phyloP scores from a whole-genome alignment of 805 yeast genomes.

The Suhomyces kilbournensis region DNA sequence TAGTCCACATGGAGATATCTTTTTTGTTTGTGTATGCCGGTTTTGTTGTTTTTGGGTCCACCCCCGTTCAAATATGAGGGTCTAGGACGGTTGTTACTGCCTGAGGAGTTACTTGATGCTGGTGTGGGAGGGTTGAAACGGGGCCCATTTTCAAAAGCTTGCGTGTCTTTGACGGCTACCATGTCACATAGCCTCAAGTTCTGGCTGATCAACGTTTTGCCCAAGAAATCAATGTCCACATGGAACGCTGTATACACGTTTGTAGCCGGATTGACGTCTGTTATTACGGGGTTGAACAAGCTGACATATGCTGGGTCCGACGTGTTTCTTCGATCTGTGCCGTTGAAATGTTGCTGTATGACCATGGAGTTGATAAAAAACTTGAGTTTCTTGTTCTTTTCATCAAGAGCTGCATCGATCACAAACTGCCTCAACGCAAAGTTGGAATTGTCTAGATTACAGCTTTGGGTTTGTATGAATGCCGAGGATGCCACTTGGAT shows the following conservation, averaged over 20 bases:
- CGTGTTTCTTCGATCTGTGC: background rate
- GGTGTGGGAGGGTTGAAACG: slow-evolving; percentile 15
- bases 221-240: slow-evolving; percentile 43
- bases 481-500: background rate
- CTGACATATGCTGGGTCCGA: slow-evolving; percentile 1
- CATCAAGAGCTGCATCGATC: slow-evolving; percentile 36
- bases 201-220: slow-evolving; percentile 37
- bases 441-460: background rate
- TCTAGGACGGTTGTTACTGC: background rate
- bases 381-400: slow-evolving; percentile 24
- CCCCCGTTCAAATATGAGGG: background rate
- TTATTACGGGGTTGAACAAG: slow-evolving; percentile 19
- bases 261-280: slow-evolving; percentile 44
- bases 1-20: background rate
- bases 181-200: slow-evolving; percentile 44
- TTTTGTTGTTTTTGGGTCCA: background rate
- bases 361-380: slow-evolving; percentile 37
- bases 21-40: background rate
- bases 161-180: slow-evolving; percentile 36
- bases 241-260: slow-evolving; percentile 50
- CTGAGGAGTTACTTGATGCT: background rate
- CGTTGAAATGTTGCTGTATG: background rate
- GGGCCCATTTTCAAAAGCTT: slow-evolving; percentile 23
- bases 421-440: slow-evolving; percentile 22
- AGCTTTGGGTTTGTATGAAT: background rate